Evolutionary conservation across 768 basidiomycete species (phyloP), one percentile per base, ranked within the genome.

Genomic region (Phlebiopsis gigantea): DNA sequence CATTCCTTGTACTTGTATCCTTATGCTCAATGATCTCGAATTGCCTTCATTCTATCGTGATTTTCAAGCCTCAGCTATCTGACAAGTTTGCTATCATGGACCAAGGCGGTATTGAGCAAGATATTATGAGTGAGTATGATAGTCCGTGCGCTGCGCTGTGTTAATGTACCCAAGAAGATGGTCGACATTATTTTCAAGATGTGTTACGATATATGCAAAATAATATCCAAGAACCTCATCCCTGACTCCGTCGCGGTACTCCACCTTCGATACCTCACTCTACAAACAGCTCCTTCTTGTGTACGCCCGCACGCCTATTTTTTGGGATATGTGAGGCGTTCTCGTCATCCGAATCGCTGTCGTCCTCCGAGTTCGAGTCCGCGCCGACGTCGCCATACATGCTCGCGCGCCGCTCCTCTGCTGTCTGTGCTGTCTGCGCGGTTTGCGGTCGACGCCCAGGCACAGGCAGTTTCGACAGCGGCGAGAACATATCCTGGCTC

Each of bases 281-380:
- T 5, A 39, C 49, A 34, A 60, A 57, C 39, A 25, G n/a, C 58
- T 54, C 67, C 64, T 65, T 74, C 58, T 59, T 68, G 44, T 60
- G 60, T 45, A 62, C 68, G 1, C 84, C 84, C 39, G 87, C 87
- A 57, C 75, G 72, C 55, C 82, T 75, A 10, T 73, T 73, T 59
- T 69, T 74, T 28, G 87, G 87, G 56, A 89, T 87, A 66, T 88
- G 87, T n/a, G 79, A 83, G 43, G 57, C 63, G 17, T 69, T 68
- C n/a, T 51, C 59, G 0, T 31, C 67, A 62, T 43, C 66, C 65
- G 62, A 78, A 0, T 75, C 74, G 5, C 76, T 15, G 10, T 34
- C 30, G 2, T 22, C 22, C 26, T 28, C 30, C 34, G 46, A 48
- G 29, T 46, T 24, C 25, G 34, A 42, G 12, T 56, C 49, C 3